A percentile compares a stretch with the other conserved stretches of the same genome.
Conservation (phyloP, 495 filamentous ascomycete genomes). For the Collariella sp. region DNA sequence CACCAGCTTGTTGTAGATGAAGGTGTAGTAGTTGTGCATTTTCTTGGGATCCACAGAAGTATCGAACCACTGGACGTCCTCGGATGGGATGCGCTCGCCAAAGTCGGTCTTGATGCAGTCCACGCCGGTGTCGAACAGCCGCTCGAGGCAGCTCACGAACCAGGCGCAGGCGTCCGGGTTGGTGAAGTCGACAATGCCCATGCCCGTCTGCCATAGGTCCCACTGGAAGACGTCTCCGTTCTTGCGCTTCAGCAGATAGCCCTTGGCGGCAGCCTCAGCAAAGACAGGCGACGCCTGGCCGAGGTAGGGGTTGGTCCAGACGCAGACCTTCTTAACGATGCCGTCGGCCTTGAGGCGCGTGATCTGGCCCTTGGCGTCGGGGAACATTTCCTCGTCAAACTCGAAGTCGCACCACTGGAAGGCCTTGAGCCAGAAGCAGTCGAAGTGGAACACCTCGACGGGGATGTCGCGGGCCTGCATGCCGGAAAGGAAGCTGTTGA, state of each 20-base stretch:
- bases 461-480: constrained; percentile 58
- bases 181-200: constrained; percentile 67
- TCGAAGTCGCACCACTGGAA: constrained; percentile 71
- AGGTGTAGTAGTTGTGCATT: constrained; percentile 72
- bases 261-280: constrained; percentile 52
- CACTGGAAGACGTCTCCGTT: constrained; percentile 67
- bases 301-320: constrained; percentile 68
- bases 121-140: constrained; percentile 56
- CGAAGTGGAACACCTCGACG: constrained; percentile 63
- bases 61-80: constrained; percentile 51
- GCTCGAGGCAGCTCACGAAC: constrained; percentile 49
- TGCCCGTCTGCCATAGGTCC: constrained; percentile 67
- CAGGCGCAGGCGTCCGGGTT: constrained; percentile 57
- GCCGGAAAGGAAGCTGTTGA: constrained; percentile 57
- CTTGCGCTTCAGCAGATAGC: constrained; percentile 59
- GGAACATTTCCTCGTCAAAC: constrained; percentile 60
- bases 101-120: constrained; percentile 70
- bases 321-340: constrained; percentile 52
- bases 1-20: constrained; percentile 61
- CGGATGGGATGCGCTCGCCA: constrained; percentile 59
- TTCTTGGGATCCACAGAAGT: constrained; percentile 45
- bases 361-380: constrained; percentile 56
- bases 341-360: constrained; percentile 49
- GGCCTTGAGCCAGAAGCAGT: constrained; percentile 57
- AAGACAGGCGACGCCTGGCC: constrained; percentile 60